Evolutionary conservation across 768 basidiomycete species (phyloP), one percentile per base, ranked within the genome.

Genomic region (Rhodotorula graminis): DNA sequence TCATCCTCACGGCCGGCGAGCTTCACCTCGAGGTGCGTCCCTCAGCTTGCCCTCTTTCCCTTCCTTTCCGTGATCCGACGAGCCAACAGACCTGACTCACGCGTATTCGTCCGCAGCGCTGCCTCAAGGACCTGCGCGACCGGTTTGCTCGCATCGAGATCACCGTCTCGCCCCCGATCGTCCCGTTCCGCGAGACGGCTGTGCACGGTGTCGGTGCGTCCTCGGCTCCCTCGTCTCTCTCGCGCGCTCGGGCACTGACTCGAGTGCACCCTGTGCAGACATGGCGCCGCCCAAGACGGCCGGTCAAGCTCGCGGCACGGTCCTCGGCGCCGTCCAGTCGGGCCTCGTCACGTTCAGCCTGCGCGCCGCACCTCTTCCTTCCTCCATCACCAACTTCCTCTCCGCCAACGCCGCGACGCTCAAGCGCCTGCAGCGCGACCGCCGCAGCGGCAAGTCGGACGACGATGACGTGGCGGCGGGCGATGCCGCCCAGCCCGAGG

Each of bases 121-220:
- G 96, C 80, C 82, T 98, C 56, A 95, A 93, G 81, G 96, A 98
- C 81, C 83, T 99, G n/a, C 86, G 90, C 31, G 96, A 98, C 80
- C 85, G 96, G 49, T 98, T 97, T 80, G 95, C 96, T 5, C 86
- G 88, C 71, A 88, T 97, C 47, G 92, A 92, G 60, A 93, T 99
- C 44, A 92, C 93, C 76, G 88, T 90, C 3, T 97, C 94, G 2
- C 88, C 93, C 77, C 93, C 94, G 0, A 97, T 98, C 69, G 96
- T 99, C 6, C 96, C 96, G 19, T 99, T 97, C 84, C 86, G 96
- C 53, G 96, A 98, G 81, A 97, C 96, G 0, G 91, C 92, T 0
- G 86, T 95, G 25, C 50, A 52, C 11, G 50, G 50, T 25, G 50
- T 52, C 50, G 50, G 50, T 52, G 25, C 27, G 50, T 52, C 50